Evolutionary conservation across 805 yeast genomes (phyloP), one percentile per base, ranked within the genome.

Genomic region (Nakazawaea molendinolei): DNA sequence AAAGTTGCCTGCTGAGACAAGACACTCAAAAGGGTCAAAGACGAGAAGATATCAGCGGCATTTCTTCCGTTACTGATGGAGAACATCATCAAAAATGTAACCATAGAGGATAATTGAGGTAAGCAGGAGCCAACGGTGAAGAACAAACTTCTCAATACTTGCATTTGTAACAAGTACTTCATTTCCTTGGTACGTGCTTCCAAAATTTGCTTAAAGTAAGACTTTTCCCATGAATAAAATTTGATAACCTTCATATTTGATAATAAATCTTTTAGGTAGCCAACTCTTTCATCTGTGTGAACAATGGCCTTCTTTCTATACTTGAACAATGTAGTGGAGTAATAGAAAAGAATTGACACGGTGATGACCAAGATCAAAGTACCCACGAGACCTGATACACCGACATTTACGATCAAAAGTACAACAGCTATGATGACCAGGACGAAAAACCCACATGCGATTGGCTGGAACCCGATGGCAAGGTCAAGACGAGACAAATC

Each of bases 161-260:
- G 60, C 41, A 66, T 63, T n/a, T 60, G 57, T 45, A 62, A 63
- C 34, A 62, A 47, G 39, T 55, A 49, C 36, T 52, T 52, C 69
- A 65, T 64, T 49, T 66, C 72, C 15, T 49, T 42, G 21, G 48
- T 52, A 41, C 72, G 51, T n/a, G 56, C 55, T n/a, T 52, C 44
- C 21, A 61, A 51, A 33, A 66, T 56, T 40, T 47, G 53, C 27
- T 49, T 37, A 43, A 58, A 56, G 49, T 66, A 66, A 14, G 72
- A 67, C 36, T 52, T 22, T 48, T 66, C 72, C 72, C 72, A 66
- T 10, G 70, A 65, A 44, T 65, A 66, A 36, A 58, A 66, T 48
- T 66, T 66, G 47, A 66, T 64, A 21, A 65, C 51, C 44, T 66
- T 66, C 42, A 66, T 49, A 46, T 64, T 60, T 33, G 50, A 49